Conservation (phyloP, 306 rosid species). For the Quercus wislizeni region DNA sequence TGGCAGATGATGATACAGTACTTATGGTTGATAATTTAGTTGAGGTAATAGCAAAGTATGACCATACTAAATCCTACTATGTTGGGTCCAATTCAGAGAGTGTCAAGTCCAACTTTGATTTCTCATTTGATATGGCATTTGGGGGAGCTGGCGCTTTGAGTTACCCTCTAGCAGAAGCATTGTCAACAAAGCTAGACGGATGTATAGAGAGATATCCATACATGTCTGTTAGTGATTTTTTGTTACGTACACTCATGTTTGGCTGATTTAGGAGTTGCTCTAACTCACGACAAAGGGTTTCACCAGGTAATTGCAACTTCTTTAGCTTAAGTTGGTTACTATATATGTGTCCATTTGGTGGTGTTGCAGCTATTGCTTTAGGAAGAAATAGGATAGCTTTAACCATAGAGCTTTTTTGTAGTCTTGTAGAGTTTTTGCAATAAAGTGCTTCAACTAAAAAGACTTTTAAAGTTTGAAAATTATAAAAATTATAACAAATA, state of each 20-base stretch:
- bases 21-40: conserved; percentile 42
- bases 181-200: conserved; percentile 23
- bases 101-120: conserved; percentile 22
- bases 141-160: conserved; percentile 63
- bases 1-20: conserved; percentile 49
- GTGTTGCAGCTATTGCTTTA: too few relatives aligned
- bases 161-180: conserved; percentile 28
- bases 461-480: too few relatives aligned
- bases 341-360: background rate
- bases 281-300: conserved; percentile 34
- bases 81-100: conserved; percentile 30
- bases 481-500: too few relatives aligned
- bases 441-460: too few relatives aligned
- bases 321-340: background rate
- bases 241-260: conserved; percentile 30
- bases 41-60: conserved; percentile 33
- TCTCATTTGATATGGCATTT: conserved; percentile 44
- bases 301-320: conserved; percentile 40
- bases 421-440: too few relatives aligned
- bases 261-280: conserved; percentile 40
- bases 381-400: too few relatives aligned
- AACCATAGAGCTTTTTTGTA: too few relatives aligned
- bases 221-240: conserved; percentile 34
- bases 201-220: conserved; percentile 39
- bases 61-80: conserved; percentile 29